Evolutionary conservation across 768 basidiomycete genomes (phyloP), one percentile per base, ranked within the genome.

Genomic region (Thelephora ganbajun): DNA sequence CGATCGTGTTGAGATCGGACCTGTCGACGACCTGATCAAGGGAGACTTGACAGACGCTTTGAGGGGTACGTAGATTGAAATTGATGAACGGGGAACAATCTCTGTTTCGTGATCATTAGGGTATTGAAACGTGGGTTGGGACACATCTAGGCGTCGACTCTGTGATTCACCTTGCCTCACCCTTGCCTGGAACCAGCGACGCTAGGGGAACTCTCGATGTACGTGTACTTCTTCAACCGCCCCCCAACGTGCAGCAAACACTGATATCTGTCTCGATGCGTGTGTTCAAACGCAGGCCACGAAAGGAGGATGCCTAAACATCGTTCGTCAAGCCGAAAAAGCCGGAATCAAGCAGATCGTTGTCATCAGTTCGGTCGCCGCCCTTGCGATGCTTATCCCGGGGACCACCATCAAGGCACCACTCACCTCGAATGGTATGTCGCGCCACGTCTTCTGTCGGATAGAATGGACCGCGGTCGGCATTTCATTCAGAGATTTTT

Each of bases 321-420:
- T 70, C 14, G 46, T 69, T 1, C 56, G 56, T 6, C 68, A 71
- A 47, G 69, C 65, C 1, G 57, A 66, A 33, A 62, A 63, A 39
- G 64, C 63, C 0, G 66, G 66, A 2, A 55, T 70, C 2, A 63
- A 56, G 37, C 61, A 61, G 34, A 45, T 68, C 12, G 60, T 69
- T 1, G 60, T 69, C 1, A 69, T 70, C 2, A 67, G 72, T 47
- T 69, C 68, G 0, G 58, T 66, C 30, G 62, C 56, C 5, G 56
- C 66, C 2, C 59, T 62, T 0, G n/a, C 54, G 1, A 33, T 52
- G 56, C 2, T 39, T 14, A 14, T 30, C 5, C 26, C 26, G 9
- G 26, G 26, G 26, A 30, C 9, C 26, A 30, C 26, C 26, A 30
- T 30, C 26, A 30, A 30, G 9, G 26, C 26, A 30, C 26, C 26